A percentile compares a stretch with the other conserved stretches of the same genome.
Conservation (phyloP, 371 early-diverging fungal genomes). For the Apophysomyces elegans region DNA sequence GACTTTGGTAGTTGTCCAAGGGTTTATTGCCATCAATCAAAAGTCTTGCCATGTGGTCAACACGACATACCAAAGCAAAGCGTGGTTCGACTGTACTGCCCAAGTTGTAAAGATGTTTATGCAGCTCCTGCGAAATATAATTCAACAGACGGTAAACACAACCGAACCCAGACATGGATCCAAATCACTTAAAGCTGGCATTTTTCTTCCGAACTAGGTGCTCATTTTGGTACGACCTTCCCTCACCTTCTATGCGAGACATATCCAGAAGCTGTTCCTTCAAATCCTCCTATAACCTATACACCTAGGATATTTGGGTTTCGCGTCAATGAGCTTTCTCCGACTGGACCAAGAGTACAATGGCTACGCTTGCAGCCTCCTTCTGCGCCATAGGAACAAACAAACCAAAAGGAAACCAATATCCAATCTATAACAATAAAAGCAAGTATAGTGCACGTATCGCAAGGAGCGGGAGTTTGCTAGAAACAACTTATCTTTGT, state of each 20-base stretch:
- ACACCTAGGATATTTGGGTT: slow-evolving; percentile 84
- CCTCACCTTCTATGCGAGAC: slow-evolving; percentile 89
- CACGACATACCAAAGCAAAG: slow-evolving; percentile 68
- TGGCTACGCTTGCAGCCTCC: slow-evolving; percentile 68
- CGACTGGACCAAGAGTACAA: slow-evolving; percentile 72
- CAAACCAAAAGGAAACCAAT: background rate
- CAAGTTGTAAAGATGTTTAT: slow-evolving; percentile 88
- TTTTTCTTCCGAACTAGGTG: slow-evolving; percentile 54
- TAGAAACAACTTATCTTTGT: no score
- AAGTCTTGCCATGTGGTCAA: slow-evolving; percentile 84
- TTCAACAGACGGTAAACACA: slow-evolving; percentile 73
- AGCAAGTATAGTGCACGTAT: no score
- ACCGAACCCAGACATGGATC: no score
- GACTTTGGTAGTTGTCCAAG: slow-evolving; percentile 88
- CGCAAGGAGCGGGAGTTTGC: no score
- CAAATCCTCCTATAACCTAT: slow-evolving; percentile 54
- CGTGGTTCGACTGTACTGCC: slow-evolving; percentile 79
- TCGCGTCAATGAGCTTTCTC: slow-evolving; percentile 61
- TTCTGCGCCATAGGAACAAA: background rate
- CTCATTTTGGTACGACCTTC: slow-evolving; percentile 96
- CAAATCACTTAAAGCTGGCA: background rate
- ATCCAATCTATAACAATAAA: background rate
- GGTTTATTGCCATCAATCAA: slow-evolving; percentile 70
- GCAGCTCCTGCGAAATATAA: slow-evolving; percentile 72
- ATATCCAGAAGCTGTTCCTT: slow-evolving; percentile 74